These are phyloP conservation scores for Leccinum truebloodii DNA, from an alignment of 768 basidiomycete species.

Conservation along the genomic window DNA sequence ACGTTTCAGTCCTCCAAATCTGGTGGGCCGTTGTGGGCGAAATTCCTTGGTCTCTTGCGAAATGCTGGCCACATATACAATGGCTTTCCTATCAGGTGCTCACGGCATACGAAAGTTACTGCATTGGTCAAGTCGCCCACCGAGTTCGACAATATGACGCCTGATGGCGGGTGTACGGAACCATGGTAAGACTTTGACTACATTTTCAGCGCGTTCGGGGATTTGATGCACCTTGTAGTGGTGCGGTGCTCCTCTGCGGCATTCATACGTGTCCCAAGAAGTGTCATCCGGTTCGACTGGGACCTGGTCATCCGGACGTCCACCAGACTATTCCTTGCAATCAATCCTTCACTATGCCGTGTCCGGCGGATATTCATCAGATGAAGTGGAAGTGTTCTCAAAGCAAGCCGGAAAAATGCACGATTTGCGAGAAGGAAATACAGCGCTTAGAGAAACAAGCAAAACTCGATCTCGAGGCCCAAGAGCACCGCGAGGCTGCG, in stretches of 20 bases:
- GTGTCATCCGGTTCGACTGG: constrained; percentile 59
- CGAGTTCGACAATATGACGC: constrained; percentile 53
- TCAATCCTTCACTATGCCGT: constrained; percentile 37
- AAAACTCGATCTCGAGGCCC: constrained; percentile 40
- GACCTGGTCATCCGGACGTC: constrained; percentile 38
- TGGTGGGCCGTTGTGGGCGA: constrained; percentile 52
- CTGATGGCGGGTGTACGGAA: constrained; percentile 63
- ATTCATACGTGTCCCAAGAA: constrained; percentile 57
- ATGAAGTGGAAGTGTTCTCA: constrained; percentile 46
- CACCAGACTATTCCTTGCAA: constrained; percentile 43
- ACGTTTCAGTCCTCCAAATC: constrained; percentile 57
- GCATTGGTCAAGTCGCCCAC: constrained; percentile 40
- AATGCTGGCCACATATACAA: constrained; percentile 48
- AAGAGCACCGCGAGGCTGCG: constrained; percentile 48
- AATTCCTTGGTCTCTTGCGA: constrained; percentile 47
- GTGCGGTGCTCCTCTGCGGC: constrained; percentile 47
- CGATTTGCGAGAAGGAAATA: constrained; percentile 46
- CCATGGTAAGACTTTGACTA: constrained; percentile 49
- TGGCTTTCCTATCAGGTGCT: constrained; percentile 61
- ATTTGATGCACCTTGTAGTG: constrained; percentile 36
- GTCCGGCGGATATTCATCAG: constrained; percentile 45
- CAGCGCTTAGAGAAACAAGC: constrained; percentile 42
- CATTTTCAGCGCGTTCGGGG: neutral
- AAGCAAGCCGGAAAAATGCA: constrained; percentile 39
- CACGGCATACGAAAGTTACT: constrained; percentile 48